Evolutionary conservation across 23 red algal species (phyloP), one percentile per base, ranked within the genome.

Genomic region (Agarophyton chilense): DNA sequence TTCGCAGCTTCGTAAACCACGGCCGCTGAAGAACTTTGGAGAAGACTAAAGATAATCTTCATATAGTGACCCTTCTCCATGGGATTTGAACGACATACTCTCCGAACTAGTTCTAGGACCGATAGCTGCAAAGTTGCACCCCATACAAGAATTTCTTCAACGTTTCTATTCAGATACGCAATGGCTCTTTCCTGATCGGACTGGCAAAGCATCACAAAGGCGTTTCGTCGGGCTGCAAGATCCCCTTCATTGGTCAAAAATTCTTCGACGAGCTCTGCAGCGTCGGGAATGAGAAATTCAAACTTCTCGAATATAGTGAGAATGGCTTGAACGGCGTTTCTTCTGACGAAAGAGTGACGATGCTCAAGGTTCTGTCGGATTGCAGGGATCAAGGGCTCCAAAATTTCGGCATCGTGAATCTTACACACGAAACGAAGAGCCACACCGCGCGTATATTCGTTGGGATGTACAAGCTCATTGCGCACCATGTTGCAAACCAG

Each of bases 401-500:
- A 47, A 43, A 99, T 87, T 64, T 99, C 93, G 1, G 93, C 83
- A 72, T 99, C 97, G 49, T 99, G 92, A 51, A 99, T 89, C 78
- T 99, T 99, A 73, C 97, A 99, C 17, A 92, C 80, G 41, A 99
- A 95, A 12, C 97, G 83, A 52, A 99, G 90, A 31, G 97, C 93
- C 71, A 78, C 90, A 21, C 97, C 97, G 29, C 97, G 82, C 8
- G 97, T 84, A 64, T 96, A 99, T 77, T 99, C 97, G 91, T 99
- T 99, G 39, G 97, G 89, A 43, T 99, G 93, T 14, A 94, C 89
- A 11, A 99, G 93, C 52, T 99, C 97, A 40, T 96, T 99, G 40
- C 97, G 88, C 42, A 99, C 73, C 90, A 99, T 94, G 55, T 99
- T 99, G 84, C 93, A 92, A 19, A 99, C 97, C 29, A 99, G 72